Conservation (phyloP, 768 basidiomycete species). For the Wakefieldia striispora region DNA sequence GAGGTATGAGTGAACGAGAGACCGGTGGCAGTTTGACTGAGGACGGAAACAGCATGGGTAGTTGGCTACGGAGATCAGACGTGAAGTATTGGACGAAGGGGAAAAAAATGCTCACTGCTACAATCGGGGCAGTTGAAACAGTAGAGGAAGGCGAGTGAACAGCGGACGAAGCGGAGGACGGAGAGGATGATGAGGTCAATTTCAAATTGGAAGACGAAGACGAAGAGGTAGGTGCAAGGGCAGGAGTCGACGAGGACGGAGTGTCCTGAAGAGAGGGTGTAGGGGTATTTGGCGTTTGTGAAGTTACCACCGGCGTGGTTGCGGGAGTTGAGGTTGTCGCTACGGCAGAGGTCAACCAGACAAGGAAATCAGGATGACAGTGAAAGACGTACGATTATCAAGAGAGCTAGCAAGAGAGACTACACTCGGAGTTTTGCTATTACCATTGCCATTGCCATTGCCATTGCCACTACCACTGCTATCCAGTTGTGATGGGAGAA, state of each 20-base stretch:
- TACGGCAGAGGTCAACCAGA: slow-evolving; percentile 6
- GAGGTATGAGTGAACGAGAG: slow-evolving; percentile 1
- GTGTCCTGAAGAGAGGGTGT: slow-evolving; percentile 1
- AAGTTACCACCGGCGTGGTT: not conserved
- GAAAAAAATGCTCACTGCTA: slow-evolving; percentile 20
- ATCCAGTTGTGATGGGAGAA: too few species aligned
- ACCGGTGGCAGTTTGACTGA: not conserved
- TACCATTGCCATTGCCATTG: too few species aligned
- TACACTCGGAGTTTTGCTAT: too few species aligned
- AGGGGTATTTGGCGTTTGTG: slow-evolving; percentile 16
- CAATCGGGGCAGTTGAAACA: not conserved
- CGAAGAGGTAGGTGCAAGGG: slow-evolving; percentile 6
- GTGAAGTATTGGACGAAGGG: not conserved
- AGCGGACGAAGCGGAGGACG: slow-evolving; percentile 7
- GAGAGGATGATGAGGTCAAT: not conserved
- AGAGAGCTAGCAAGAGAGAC: not conserved
- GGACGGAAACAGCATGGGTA: not conserved
- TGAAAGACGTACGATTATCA: not conserved
- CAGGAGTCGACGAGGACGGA: slow-evolving; percentile 7
- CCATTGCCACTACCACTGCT: too few species aligned
- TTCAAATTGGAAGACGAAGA: slow-evolving; percentile 10
- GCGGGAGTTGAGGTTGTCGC: not conserved
- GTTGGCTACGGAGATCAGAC: not conserved
- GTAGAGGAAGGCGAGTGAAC: slow-evolving; percentile 3
- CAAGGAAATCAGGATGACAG: fast-evolving